Conservation (phyloP, 1,284 basidiomycete species). For the Boletus semigastroideus region DNA sequence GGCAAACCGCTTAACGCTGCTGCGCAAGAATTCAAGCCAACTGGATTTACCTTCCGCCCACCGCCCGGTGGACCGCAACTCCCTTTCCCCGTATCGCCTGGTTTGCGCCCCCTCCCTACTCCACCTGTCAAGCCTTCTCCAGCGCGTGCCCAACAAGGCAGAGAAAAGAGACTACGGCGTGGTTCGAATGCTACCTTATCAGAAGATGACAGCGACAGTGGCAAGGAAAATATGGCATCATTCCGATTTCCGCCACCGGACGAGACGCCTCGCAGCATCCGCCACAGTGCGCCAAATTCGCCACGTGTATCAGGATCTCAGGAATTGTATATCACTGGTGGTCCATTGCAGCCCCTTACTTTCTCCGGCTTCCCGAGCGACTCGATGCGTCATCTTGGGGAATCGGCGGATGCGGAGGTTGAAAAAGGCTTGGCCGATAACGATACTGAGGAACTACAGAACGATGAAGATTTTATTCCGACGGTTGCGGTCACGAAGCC, state of each 20-base stretch:
- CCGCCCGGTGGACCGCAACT: constrained; percentile 64
- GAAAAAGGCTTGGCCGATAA: constrained; percentile 16
- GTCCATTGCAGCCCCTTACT: constrained; percentile 58
- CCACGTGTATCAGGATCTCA: constrained; percentile 30
- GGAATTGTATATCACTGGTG: constrained; percentile 35
- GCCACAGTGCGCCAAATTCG: constrained; percentile 45
- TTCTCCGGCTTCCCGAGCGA: constrained; percentile 52
- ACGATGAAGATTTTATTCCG: constrained; percentile 33
- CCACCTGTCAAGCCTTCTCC: constrained; percentile 29
- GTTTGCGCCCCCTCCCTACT: constrained; percentile 37
- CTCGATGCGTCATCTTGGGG: constrained; percentile 26
- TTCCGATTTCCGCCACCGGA: constrained; percentile 68
- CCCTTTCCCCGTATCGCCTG: constrained; percentile 35
- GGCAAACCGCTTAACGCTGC: constrained; percentile 70
- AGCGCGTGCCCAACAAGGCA: constrained; percentile 52
- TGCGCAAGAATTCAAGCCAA: constrained; percentile 78
- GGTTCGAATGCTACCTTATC: constrained; percentile 38
- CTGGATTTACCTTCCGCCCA: constrained; percentile 67
- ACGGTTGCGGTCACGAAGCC: constrained; percentile 41
- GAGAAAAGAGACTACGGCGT: constrained; percentile 72
- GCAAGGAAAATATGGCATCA: constrained; percentile 56
- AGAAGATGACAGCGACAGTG: constrained; percentile 45
- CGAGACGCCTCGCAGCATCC: constrained; percentile 50
- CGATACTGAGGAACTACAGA: constrained; percentile 23
- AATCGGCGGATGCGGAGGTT: constrained; percentile 13